Conservation (phyloP, 768 basidiomycete genomes). For the Pilatotrama ljubarskyi region DNA sequence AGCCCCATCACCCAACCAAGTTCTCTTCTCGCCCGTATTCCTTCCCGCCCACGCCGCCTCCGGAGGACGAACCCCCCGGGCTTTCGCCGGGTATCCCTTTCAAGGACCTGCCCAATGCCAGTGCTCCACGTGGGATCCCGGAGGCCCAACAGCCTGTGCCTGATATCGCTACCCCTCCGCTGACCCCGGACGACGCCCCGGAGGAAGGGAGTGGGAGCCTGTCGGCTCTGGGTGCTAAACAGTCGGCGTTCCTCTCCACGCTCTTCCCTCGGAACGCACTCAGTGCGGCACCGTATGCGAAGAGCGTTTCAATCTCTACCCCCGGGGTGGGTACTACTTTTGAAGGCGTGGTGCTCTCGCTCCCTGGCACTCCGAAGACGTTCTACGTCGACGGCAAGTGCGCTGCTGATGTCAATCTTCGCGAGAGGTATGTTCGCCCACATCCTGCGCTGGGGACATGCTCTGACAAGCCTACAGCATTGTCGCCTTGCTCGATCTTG, state of each 20-base stretch:
- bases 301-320: conserved; percentile 70
- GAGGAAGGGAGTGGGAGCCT: conserved; percentile 46
- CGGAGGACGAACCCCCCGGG: conserved; percentile 20
- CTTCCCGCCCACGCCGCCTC: conserved; percentile 35
- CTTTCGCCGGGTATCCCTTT: conserved; percentile 19
- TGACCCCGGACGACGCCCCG: conserved; percentile 71
- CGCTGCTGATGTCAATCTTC: conserved; percentile 72
- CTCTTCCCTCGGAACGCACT: conserved; percentile 76
- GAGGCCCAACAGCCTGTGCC: conserved; percentile 24
- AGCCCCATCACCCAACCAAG: conserved; percentile 14
- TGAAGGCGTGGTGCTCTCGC: conserved; percentile 75
- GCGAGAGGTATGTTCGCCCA: conserved; percentile 65
- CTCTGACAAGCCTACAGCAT: conserved; percentile 49
- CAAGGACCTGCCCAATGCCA: conserved; percentile 14
- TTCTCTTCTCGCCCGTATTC: conserved; percentile 17
- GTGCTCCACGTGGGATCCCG: conserved; percentile 31
- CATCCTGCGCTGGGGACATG: neutral
- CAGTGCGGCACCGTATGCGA: conserved; percentile 67
- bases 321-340: conserved; percentile 69
- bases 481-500: conserved; percentile 83
- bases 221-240: conserved; percentile 44
- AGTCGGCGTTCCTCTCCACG: conserved; percentile 66
- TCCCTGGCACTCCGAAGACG: conserved; percentile 70
- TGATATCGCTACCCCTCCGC: conserved; percentile 66
- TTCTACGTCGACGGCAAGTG: conserved; percentile 86